These are phyloP conservation scores for Grosmannia clavigera DNA, from an alignment of 2,329 filamentous ascomycete genomes.

Conservation along the genomic window DNA sequence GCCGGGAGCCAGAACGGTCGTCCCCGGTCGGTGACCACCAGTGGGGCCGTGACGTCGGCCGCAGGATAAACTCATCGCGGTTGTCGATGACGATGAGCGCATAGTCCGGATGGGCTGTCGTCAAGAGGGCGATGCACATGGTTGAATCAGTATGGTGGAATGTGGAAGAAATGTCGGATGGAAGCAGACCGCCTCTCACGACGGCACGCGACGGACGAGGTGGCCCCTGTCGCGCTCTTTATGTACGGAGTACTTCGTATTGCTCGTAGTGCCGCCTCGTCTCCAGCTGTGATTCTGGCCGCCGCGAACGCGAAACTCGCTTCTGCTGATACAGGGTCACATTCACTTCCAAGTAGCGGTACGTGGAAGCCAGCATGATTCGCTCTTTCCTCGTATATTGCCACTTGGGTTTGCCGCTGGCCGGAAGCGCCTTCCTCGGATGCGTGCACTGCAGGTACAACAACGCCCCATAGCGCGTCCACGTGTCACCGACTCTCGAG, in stretches of 20 bases:
- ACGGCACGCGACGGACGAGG: too few relatives aligned
- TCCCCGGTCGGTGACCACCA: conserved; percentile 38
- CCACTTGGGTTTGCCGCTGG: not conserved
- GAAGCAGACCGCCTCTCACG: not conserved
- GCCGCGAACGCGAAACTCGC: too few relatives aligned
- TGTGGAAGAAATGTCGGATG: not conserved
- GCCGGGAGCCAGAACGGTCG: not conserved
- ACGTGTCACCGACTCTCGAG: not conserved
- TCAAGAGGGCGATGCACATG: conserved; percentile 71
- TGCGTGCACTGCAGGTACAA: not conserved
- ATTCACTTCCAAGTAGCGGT: not conserved
- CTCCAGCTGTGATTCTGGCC: too few relatives aligned
- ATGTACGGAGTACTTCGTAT: not conserved
- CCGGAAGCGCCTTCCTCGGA: not conserved
- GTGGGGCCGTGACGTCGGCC: conserved; percentile 50
- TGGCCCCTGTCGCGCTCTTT: not conserved
- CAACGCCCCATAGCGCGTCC: not conserved
- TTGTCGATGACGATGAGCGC: conserved; percentile 66
- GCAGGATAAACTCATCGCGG: conserved; percentile 59
- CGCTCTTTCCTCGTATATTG: not conserved
- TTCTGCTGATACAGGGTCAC: too few relatives aligned
- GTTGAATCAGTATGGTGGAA: conserved; percentile 3
- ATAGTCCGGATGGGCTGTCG: conserved; percentile 64
- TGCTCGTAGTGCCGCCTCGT: too few relatives aligned
- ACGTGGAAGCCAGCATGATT: not conserved